phyloP scores from a whole-genome alignment of 768 basidiomycete genomes.

The Lactifluus echinatus region DNA sequence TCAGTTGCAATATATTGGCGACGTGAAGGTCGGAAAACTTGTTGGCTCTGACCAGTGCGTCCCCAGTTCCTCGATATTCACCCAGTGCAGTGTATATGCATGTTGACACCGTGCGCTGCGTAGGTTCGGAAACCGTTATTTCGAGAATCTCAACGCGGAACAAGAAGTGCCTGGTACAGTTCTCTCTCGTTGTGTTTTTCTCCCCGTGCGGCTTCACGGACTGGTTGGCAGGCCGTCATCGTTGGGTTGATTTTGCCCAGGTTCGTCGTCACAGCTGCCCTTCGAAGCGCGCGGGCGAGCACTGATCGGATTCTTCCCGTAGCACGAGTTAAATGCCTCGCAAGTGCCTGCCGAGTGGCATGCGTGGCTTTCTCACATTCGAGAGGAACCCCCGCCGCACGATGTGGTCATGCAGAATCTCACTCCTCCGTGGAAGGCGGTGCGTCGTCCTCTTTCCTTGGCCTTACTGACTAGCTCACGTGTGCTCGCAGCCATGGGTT shows the following conservation, averaged over 20 bases:
- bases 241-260: conserved; percentile 94
- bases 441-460: conserved; percentile 36
- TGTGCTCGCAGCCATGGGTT: conserved; percentile 50
- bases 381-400: conserved; percentile 67
- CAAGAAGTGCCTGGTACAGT: conserved; percentile 81
- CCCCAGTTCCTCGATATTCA: neutral
- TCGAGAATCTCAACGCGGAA: conserved; percentile 78
- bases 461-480: neutral
- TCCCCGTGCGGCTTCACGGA: neutral
- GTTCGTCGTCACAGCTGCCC: conserved; percentile 31
- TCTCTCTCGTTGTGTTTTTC: too few relatives aligned
- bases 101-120: conserved; percentile 9
- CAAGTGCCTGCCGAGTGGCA: conserved; percentile 98
- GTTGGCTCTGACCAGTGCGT: conserved; percentile 78
- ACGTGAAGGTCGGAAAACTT: conserved; percentile 77
- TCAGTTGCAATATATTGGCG: conserved; percentile 88
- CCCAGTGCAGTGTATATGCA: too few relatives aligned
- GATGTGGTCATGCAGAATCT: conserved; percentile 63
- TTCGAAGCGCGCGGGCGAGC: neutral
- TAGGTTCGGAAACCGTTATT: conserved; percentile 93
- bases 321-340: conserved; percentile 85
- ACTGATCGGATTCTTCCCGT: neutral
- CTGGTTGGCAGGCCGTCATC: conserved; percentile 64
- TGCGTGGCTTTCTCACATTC: conserved; percentile 89
- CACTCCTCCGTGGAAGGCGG: conserved; percentile 77